Base-by-base conservation (phyloP, 2,329 filamentous ascomycete genomes). In the Reticulascus tulasneorum region DNA sequence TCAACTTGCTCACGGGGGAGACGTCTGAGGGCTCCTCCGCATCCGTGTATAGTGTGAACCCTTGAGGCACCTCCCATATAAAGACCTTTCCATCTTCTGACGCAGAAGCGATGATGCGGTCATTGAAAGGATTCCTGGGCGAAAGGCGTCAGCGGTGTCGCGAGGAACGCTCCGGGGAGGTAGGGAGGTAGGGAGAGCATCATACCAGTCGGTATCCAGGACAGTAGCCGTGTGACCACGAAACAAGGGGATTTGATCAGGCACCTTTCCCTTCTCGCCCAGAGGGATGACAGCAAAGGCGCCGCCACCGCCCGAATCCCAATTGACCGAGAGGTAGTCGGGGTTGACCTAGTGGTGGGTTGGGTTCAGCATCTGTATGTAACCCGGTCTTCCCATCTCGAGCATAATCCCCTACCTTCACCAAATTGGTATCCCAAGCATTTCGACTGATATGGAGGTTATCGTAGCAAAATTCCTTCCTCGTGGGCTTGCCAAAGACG, bases 401-500 rank as follows among this genome's bases (percentile, higher is more conserved):
- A 18, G 18, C 9, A n/a, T 18, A 21, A 15, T 35, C 20, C 35
- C 74, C 62, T 64, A 94, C 89, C 84, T 97, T 97, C 69, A 97
- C 78, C 58, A 98, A 72, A 70, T 98, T 98, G 56, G 90, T 96
- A 65, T 98, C 93, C 93, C 93, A 98, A 37, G 93, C 93, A 81
- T 98, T 98, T 66, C 85, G 87, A 58, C 89, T 96, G 65, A 98
- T 88, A 61, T 88, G 87, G 51, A 98, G 73, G 66, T 97, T 97
- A 66, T 98, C 93, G 69, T 97, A 98, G 74, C 90, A 96, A 77
- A 87, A 86, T 64, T 98, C 93, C 78, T 95, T 96, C 67, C 87
- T 84, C 49, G 90, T 94, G 46, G 88, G 71, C 69, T 94, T 93
- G 62, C 93, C 93, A 72, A 96, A 98, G 70, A 98, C 86, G 76